Conservation (phyloP, 208 protist genomes). For the Endotrypanum monterogeii region DNA sequence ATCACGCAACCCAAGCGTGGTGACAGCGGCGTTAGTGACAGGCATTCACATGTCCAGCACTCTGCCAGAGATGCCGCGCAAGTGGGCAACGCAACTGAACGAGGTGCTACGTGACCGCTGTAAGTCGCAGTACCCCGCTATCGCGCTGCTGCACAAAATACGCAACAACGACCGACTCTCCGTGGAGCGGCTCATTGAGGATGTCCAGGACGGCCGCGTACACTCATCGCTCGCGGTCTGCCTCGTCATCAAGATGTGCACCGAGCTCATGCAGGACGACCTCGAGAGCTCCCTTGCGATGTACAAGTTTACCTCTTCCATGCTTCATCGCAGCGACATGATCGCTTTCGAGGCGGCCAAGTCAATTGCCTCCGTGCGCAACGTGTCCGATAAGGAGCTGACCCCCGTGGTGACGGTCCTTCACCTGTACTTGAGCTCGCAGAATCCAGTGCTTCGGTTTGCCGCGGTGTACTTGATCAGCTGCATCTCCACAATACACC, state of each 20-base stretch:
- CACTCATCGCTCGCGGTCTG: conserved; percentile 94
- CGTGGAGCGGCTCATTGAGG: conserved; percentile 93
- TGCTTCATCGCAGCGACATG: conserved; percentile 94
- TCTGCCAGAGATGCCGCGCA: conserved; percentile 88
- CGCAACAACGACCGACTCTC: conserved; percentile 97
- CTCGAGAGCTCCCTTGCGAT: conserved; percentile 67
- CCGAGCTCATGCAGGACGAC: conserved; percentile 93
- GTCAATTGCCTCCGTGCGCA: conserved; percentile 93
- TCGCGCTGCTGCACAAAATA: conserved; percentile 96
- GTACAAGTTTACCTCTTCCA: conserved; percentile 93
- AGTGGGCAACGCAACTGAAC: conserved; percentile 96
- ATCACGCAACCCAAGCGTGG: conserved; percentile 94
- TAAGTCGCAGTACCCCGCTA: conserved; percentile 97
- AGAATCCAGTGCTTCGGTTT: conserved; percentile 94
- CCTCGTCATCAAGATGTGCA: conserved; percentile 95
- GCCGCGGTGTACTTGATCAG: conserved; percentile 95
- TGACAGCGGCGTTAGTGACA: conserved; percentile 97
- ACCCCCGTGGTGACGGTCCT: conserved; percentile 92
- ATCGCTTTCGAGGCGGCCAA: conserved; percentile 98
- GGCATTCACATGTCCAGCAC: conserved; percentile 94
- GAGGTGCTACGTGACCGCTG: conserved; percentile 84
- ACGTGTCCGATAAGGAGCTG: conserved; percentile 89
- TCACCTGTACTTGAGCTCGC: conserved; percentile 93
- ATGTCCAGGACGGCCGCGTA: conserved; percentile 80
- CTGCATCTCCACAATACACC: conserved; percentile 79